phyloP scores from a whole-genome alignment of 2,329 filamentous ascomycete species.

The Colletotrichum eleusines region DNA sequence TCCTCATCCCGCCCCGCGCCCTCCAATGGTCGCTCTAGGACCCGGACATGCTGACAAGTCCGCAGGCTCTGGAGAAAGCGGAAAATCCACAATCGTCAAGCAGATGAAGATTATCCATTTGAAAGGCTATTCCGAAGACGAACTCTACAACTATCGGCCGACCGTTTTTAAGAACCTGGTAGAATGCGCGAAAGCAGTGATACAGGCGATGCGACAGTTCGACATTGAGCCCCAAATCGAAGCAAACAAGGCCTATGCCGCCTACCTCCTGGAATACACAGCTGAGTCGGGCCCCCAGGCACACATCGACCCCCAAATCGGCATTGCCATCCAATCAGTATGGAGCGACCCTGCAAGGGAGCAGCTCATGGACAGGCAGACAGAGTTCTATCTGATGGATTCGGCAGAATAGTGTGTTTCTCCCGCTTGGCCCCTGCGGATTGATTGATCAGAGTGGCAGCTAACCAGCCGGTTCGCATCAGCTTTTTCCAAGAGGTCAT shows the following conservation, averaged over 20 bases:
- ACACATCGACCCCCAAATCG: constrained; percentile 83
- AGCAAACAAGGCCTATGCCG: constrained; percentile 78
- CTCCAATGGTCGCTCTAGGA: background rate
- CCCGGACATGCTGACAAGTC: constrained; percentile 21
- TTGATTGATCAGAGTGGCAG: background rate
- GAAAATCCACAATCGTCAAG: constrained; percentile 99
- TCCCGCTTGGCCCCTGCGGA: background rate
- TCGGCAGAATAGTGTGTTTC: constrained; percentile 92
- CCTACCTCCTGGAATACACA: constrained; percentile 87
- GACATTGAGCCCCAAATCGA: constrained; percentile 81
- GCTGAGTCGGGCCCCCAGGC: constrained; percentile 92
- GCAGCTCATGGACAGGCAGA: constrained; percentile 89
- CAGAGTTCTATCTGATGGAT: constrained; percentile 99
- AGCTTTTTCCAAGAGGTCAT: constrained; percentile 97
- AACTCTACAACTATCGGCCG: constrained; percentile 91
- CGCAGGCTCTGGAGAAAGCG: constrained; percentile 95
- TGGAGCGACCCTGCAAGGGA: constrained; percentile 92
- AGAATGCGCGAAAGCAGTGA: constrained; percentile 94
- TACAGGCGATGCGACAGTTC: constrained; percentile 92
- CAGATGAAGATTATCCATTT: constrained; percentile 99
- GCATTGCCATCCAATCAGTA: constrained; percentile 84
- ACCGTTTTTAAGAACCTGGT: constrained; percentile 99
- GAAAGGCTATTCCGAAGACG: constrained; percentile 95
- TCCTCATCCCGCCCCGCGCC: background rate
- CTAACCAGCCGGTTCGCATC: constrained; percentile 44